Evolutionary conservation across 345 rosid genomes (phyloP).

Genomic region (Lenwebbia sp.): DNA sequence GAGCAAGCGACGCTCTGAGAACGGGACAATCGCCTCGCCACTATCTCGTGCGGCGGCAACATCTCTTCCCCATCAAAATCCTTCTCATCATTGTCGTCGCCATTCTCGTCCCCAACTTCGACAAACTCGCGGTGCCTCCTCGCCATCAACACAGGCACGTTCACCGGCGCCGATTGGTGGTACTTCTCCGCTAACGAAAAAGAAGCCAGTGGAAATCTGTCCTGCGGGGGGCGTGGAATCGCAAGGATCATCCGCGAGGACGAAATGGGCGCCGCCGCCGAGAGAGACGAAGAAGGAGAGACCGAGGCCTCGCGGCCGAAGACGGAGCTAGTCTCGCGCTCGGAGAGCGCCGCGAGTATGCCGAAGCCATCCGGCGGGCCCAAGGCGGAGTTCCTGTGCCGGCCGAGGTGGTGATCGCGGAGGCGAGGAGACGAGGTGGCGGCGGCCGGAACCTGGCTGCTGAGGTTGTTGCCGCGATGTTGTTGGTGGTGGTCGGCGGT

Average conservation of each 20-base stretch:
- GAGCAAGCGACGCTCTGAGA: slow-evolving; percentile 50
- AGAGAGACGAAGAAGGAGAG: slow-evolving; percentile 7
- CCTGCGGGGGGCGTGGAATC: slow-evolving; percentile 62
- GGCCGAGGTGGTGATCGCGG: slow-evolving; percentile 2
- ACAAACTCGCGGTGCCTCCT: slow-evolving; percentile 33
- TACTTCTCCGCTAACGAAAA: slow-evolving; percentile 14
- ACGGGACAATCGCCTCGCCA: slow-evolving; percentile 52
- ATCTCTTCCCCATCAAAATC: slow-evolving; percentile 22
- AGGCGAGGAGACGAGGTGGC: slow-evolving; percentile 15
- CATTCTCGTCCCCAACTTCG: slow-evolving; percentile 21
- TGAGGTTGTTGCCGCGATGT: not conserved
- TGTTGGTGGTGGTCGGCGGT: not conserved
- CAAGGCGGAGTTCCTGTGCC: slow-evolving; percentile 1
- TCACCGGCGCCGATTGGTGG: slow-evolving; percentile 74
- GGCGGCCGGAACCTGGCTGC: slow-evolving; percentile 10
- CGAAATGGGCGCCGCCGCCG: slow-evolving; percentile 19
- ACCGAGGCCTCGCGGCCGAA: slow-evolving; percentile 48
- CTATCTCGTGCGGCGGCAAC: slow-evolving; percentile 91
- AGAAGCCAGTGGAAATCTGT: slow-evolving; percentile 20
- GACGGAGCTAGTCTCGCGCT: slow-evolving; percentile 20
- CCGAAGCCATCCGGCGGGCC: slow-evolving; percentile 44
- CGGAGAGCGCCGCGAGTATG: slow-evolving; percentile 71
- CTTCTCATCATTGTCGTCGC: slow-evolving; percentile 31
- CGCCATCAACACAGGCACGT: slow-evolving; percentile 46
- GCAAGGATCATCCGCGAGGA: slow-evolving; percentile 50